Base-by-base conservation (phyloP, 805 yeast genomes). In the Schizosaccharomyces lindneri region DNA sequence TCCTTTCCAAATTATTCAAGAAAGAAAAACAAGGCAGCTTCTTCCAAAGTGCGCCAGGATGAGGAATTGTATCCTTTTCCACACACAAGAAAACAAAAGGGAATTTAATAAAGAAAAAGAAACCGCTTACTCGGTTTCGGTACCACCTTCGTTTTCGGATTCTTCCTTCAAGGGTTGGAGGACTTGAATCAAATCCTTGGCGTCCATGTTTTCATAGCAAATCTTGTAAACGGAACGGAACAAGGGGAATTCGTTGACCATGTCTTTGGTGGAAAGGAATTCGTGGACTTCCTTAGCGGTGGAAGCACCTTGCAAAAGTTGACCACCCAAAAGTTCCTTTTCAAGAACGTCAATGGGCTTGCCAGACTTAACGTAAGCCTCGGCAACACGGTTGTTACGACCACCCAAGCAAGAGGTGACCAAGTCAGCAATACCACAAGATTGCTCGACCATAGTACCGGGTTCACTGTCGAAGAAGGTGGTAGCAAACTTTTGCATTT, bases 331-430 rank as follows among this genome's bases (percentile, higher is more conserved):
- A 67, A 93, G 75, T 70, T 79, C 85, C 73, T 80, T 82, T 75
- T 93, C 98, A 62, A 93, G 84, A 68, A 83, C 88, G 70, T 78
- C 76, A 57, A 95, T 93, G 64, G 81, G 73, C 68, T 81, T 85
- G 64, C 84, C 84, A 64, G 88, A 78, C 72, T 81, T 77, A 43
- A 66, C 63, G 59, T 64, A 27, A 19, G 64, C 66, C 19, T 55
- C 65, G 48, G 64, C 67, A 64, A 93, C 95, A 71, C 84, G 80
- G 67, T 86, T 95, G 75, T 93, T 93, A 76, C 98, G 82, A 70
- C 98, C 98, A 70, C 97, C 97, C 21, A 94, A 80, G 75, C 98
- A 93, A 19, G 98, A 88, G 62, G 98, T 93, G 73, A 93, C 93
- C 70, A 93, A 79, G 73, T 93, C 98, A 48, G 98, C 98, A 63